These are phyloP conservation scores for Cryphonectria naterciae DNA, from an alignment of 2,329 filamentous ascomycete species.

Conservation along the genomic window DNA sequence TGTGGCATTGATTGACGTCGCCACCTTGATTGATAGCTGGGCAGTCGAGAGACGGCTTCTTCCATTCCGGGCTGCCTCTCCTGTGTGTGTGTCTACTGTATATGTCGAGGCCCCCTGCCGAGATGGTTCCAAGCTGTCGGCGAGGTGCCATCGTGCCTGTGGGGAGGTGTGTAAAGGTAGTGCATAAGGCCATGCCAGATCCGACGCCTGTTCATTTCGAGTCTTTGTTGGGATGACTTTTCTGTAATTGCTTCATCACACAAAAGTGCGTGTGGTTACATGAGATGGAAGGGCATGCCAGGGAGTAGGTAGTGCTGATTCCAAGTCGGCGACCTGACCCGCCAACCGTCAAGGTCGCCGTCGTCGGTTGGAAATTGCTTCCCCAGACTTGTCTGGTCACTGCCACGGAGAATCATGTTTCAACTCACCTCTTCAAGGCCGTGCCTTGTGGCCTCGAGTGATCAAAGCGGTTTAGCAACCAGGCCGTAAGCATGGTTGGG, in stretches of 20 bases:
- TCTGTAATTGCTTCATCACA: slow-evolving; percentile 1
- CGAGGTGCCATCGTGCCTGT: not conserved
- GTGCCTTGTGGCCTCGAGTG: not conserved
- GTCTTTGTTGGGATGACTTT: not conserved
- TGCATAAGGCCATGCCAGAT: not conserved
- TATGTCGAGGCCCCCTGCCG: not conserved
- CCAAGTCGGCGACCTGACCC: slow-evolving; percentile 5
- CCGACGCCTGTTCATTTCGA: not conserved
- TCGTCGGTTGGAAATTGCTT: slow-evolving; percentile 1
- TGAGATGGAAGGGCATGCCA: not conserved
- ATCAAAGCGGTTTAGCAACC: slow-evolving; percentile 6
- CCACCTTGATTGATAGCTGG: not conserved
- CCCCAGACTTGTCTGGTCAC: slow-evolving; percentile 5
- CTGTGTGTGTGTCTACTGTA: not conserved
- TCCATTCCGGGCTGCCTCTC: not conserved
- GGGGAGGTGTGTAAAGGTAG: not conserved
- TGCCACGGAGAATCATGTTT: not conserved
- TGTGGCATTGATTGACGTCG: not conserved
- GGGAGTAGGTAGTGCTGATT: not conserved
- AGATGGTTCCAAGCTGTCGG: not conserved
- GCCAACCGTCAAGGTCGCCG: slow-evolving; percentile 5
- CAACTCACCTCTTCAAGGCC: slow-evolving; percentile 1
- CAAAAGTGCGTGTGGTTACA: not conserved
- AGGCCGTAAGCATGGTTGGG: not conserved
- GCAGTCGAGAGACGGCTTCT: not conserved